Conservation (phyloP, 257 asterid species). For the Plantago ovata region DNA sequence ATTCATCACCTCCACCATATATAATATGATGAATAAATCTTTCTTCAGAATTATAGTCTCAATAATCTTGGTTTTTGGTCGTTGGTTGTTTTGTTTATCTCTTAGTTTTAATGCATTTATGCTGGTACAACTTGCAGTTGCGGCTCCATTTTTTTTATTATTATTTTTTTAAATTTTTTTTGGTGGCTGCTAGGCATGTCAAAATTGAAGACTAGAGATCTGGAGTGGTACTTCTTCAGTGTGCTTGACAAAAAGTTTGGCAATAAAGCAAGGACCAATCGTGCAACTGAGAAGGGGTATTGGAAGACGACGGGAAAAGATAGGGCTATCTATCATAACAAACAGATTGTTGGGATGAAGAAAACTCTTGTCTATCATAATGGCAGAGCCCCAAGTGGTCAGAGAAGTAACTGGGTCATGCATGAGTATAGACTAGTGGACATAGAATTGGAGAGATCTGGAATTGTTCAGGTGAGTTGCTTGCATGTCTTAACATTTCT, state of each 20-base stretch:
- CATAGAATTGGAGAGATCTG: constrained; percentile 47
- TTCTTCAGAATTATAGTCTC: no score
- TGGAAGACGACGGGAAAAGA: constrained; percentile 99
- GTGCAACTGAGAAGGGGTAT: constrained; percentile 86
- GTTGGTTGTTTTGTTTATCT: no score
- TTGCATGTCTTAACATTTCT: constrained; percentile 3
- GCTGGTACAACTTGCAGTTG: no score
- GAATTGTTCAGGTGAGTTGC: constrained; percentile 65
- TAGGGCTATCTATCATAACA: constrained; percentile 60
- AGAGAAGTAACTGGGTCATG: constrained; percentile 96
- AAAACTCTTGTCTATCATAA: constrained; percentile 86
- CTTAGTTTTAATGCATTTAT: no score
- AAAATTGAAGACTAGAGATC: constrained; percentile 70
- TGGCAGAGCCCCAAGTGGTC: constrained; percentile 95
- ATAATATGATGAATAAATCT: no score
- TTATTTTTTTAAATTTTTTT: not conserved
- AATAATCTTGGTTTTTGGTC: no score
- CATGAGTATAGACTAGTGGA: constrained; percentile 84
- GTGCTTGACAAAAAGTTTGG: constrained; percentile 83
- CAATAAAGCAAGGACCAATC: constrained; percentile 76
- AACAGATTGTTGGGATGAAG: constrained; percentile 75
- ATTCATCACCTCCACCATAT: no score
- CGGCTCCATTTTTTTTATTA: no score
- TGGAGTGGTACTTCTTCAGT: constrained; percentile 96
- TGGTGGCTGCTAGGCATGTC: constrained; percentile 52